Evolutionary conservation across 2,329 filamentous ascomycete species (phyloP).

Genomic region (Apiospora marii): DNA sequence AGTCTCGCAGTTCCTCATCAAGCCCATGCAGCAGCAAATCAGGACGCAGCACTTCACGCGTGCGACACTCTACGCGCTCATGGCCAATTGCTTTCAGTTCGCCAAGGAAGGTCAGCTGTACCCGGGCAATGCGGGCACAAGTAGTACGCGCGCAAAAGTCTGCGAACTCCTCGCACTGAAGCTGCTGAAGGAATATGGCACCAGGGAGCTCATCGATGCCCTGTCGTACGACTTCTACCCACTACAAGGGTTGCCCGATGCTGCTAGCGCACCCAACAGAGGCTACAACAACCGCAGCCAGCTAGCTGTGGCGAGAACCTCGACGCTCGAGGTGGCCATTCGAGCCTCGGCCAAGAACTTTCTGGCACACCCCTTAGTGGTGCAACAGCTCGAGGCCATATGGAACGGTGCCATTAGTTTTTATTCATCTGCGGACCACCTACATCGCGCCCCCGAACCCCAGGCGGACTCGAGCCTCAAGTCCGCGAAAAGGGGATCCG

Average conservation of each 20-base stretch:
- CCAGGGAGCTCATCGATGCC: conserved; percentile 89
- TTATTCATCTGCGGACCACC: conserved; percentile 83
- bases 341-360: conserved; percentile 92
- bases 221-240: conserved; percentile 96
- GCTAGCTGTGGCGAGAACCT: conserved; percentile 76
- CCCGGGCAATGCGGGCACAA: conserved; percentile 84
- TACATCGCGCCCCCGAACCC: conserved; percentile 69
- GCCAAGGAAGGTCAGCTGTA: conserved; percentile 84
- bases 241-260: conserved; percentile 76
- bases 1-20: conserved; percentile 93
- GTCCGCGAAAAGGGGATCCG: conserved; percentile 43
- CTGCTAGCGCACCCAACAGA: conserved; percentile 46
- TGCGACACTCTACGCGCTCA: conserved; percentile 86
- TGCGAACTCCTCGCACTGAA: conserved; percentile 92
- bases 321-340: conserved; percentile 91
- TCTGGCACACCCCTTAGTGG: conserved; percentile 87
- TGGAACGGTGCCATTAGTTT: conserved; percentile 97
- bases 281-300: conserved; percentile 50
- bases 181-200: conserved; percentile 87
- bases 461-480: conserved; percentile 32
- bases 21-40: conserved; percentile 93
- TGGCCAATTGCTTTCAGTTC: conserved; percentile 95
- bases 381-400: conserved; percentile 95
- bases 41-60: conserved; percentile 82
- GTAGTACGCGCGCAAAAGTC: conserved; percentile 83